phyloP scores from a whole-genome alignment of 2,329 filamentous ascomycete genomes.

The Claviceps purpurea region DNA sequence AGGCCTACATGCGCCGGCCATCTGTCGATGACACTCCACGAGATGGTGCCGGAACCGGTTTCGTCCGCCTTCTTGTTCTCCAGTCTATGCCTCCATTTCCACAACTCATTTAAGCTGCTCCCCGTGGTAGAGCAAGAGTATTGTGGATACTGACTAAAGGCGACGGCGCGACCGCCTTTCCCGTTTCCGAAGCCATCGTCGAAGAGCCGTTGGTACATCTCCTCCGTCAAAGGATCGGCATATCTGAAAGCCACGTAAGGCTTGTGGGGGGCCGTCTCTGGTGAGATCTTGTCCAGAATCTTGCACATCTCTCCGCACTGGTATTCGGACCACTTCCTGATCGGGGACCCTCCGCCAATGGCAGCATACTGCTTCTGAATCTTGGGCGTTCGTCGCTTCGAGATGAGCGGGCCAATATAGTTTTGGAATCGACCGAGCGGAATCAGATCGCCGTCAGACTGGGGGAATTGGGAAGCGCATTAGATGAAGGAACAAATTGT shows the following conservation, averaged over 20 bases:
- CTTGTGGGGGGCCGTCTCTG: slow-evolving; percentile 89
- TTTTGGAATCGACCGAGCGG: slow-evolving; percentile 84
- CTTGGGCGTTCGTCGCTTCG: slow-evolving; percentile 79
- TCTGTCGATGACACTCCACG: slow-evolving; percentile 95
- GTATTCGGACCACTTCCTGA: slow-evolving; percentile 94
- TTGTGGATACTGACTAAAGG: slow-evolving; percentile 96
- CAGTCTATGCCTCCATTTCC: slow-evolving; percentile 87
- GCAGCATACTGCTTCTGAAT: slow-evolving; percentile 91
- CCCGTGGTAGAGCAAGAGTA: slow-evolving; percentile 97
- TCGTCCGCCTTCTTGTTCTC: slow-evolving; percentile 57
- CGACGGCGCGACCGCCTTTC: slow-evolving; percentile 82
- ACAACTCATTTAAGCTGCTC: slow-evolving; percentile 89
- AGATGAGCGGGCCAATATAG: slow-evolving; percentile 82
- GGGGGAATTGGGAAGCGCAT: slow-evolving; percentile 1
- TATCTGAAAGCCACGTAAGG: slow-evolving; percentile 97
- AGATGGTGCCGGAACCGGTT: slow-evolving; percentile 53
- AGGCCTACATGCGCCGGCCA: slow-evolving; percentile 90
- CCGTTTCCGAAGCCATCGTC: slow-evolving; percentile 84
- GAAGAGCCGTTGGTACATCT: slow-evolving; percentile 75
- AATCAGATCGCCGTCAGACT: slow-evolving; percentile 90
- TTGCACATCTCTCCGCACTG: slow-evolving; percentile 96
- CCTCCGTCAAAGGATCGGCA: slow-evolving; percentile 81
- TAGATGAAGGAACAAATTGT: slow-evolving; percentile 3
- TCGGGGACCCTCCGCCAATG: slow-evolving; percentile 95
- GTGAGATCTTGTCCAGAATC: slow-evolving; percentile 78